Base-by-base conservation (phyloP, 176 grass and related monocot species). In the Carex littledalei region DNA sequence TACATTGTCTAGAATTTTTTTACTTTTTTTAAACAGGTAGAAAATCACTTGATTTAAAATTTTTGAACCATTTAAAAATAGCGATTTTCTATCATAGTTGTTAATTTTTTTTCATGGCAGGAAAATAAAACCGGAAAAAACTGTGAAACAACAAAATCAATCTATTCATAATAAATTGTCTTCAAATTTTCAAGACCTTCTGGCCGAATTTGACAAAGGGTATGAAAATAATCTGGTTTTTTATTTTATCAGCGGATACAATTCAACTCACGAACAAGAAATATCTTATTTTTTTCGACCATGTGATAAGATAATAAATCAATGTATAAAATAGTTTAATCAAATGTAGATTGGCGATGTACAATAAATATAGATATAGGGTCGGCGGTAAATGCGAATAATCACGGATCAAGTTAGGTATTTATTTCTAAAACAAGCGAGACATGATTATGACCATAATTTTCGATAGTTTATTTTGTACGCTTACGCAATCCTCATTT, bases 401-500 rank as follows among this genome's bases (percentile, higher is more conserved):
- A 71, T 71, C 16, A 41, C 37, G 8, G 68, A 72, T 47, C 56
- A 72, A 72, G 35, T 72, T 72, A 43, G 68, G 68, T 72, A 45
- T 72, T 0, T 18, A 9, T 72, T 72, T 47, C 8, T 17, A 72
- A 72, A 72, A 11, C 68, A 72, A 72, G 68, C 8, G 17, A 72
- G 41, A 15, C 62, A 11, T 11, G 2, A 64, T 17, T 11, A 69
- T 69, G 66, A 69, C 15, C n/a, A 74, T 50, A 21, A 74, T 49
- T 49, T n/a, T 17, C 14, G 12, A 74, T 49, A 49, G 39, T 74
- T 74, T 74, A 50, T 74, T 50, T 74, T 49, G 41, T n/a, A 74
- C 70, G 41, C 70, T 50, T 50, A 74, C 70, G 70, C 41, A 74
- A 74, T 74, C 70, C 49, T 20, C 70, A 22, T 50, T 74, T 45